A percentile compares a stretch with the other conserved stretches of the same genome.
Conservation (phyloP, 2,329 filamentous ascomycete species). For the Colletotrichum sp. region DNA sequence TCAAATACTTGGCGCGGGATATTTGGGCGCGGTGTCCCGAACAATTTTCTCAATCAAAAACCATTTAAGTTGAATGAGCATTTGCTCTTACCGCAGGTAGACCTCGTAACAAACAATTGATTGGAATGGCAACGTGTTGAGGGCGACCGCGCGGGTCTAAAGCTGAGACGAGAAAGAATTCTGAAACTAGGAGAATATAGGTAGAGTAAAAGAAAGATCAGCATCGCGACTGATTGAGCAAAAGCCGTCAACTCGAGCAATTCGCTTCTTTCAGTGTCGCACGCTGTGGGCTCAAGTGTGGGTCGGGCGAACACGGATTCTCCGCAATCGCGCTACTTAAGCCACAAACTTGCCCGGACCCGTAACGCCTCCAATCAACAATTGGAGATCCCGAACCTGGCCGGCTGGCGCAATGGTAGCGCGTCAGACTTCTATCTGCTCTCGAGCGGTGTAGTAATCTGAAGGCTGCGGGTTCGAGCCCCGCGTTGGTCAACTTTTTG, state of each 20-base stretch:
- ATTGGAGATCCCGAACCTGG: not conserved
- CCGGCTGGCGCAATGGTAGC: slow-evolving; percentile 23
- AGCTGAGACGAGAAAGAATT: no score
- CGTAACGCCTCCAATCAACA: not conserved
- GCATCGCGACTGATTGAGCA: not conserved
- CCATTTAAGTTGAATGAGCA: not conserved
- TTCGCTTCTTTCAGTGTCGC: not conserved
- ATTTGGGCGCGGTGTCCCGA: not conserved
- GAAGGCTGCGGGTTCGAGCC: slow-evolving; percentile 22
- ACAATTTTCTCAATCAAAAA: not conserved
- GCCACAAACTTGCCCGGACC: fast-evolving
- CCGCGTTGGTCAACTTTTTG: slow-evolving; percentile 14
- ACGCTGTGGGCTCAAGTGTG: not conserved
- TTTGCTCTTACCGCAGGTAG: not conserved
- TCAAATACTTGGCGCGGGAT: not conserved
- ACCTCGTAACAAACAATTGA: not conserved
- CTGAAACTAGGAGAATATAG: no score
- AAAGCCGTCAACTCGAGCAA: not conserved
- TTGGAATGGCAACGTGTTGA: no score
- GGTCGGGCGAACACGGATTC: not conserved
- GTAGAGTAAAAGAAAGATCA: not conserved
- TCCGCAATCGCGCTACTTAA: not conserved
- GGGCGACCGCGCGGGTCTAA: not conserved
- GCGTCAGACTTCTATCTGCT: slow-evolving; percentile 18
- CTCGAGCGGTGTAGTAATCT: not conserved